Evolutionary conservation across 352 stramenopile genomes (phyloP).

Genomic region (Globisporangium echinulatum): DNA sequence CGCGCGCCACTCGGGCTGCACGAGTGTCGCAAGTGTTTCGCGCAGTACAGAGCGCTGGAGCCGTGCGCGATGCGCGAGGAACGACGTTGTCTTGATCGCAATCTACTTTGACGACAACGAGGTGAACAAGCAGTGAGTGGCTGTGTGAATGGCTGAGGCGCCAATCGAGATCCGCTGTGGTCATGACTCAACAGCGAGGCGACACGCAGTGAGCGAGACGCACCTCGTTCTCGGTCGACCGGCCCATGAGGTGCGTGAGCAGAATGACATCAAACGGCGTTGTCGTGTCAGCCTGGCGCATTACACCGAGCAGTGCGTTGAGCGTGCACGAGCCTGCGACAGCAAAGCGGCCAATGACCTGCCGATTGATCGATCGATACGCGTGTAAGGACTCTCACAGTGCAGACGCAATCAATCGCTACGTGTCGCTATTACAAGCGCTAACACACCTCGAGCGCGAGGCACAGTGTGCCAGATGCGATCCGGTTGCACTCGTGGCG

Average conservation of each 20-base stretch:
- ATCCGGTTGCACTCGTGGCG: constrained; percentile 59
- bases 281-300: constrained; percentile 38
- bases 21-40: constrained; percentile 22
- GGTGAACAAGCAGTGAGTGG: neutral
- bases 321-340: constrained; percentile 43
- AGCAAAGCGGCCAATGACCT: constrained; percentile 56
- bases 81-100: constrained; percentile 34
- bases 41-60: constrained; percentile 27
- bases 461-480: constrained; percentile 33
- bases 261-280: constrained; percentile 58
- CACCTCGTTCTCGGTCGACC: constrained; percentile 60
- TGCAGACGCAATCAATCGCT: too few species aligned
- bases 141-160: neutral
- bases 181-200: too few species aligned
- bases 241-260: constrained; percentile 53
- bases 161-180: neutral
- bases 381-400: too few species aligned
- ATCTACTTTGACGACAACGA: constrained; percentile 14
- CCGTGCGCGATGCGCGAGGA: constrained; percentile 28
- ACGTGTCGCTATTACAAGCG: too few species aligned
- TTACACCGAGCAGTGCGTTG: constrained; percentile 34
- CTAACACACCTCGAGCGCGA: constrained; percentile 41
- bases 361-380: too few species aligned
- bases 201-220: neutral
- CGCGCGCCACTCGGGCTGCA: constrained; percentile 34